Conservation (phyloP, 257 asterid genomes). For the Solanum habrochaites region DNA sequence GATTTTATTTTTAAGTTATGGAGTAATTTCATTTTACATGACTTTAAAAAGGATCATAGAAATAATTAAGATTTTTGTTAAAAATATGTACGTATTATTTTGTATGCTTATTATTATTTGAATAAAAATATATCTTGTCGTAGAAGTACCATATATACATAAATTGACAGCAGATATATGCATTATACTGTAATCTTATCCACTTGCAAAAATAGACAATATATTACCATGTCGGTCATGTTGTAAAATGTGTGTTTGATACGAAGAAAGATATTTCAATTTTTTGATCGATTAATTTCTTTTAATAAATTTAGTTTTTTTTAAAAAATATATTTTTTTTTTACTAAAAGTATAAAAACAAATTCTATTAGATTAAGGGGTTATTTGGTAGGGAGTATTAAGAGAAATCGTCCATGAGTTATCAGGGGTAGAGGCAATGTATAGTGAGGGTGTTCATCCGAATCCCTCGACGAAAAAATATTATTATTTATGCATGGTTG, state of each 20-base stretch:
- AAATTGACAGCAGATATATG: background rate
- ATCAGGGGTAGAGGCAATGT: no score
- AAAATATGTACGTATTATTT: background rate
- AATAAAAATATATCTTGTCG: background rate
- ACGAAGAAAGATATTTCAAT: background rate
- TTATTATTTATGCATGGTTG: no score
- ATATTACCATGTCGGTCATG: background rate
- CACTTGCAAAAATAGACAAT: background rate
- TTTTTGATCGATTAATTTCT: background rate
- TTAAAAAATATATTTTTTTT: no score
- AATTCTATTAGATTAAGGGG: background rate
- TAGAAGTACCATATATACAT: background rate
- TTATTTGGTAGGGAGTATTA: background rate
- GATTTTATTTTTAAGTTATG: background rate
- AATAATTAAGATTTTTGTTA: accelerated
- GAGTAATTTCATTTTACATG: background rate
- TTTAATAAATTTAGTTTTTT: no score
- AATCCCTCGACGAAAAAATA: no score
- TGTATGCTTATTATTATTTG: background rate
- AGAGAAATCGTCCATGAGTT: background rate
- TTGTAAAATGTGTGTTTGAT: background rate
- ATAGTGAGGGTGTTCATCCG: no score
- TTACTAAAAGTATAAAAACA: background rate
- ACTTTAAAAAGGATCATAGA: background rate
- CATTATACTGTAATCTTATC: background rate